These are phyloP conservation scores for Diaporthe sp. DNA, from an alignment of 2,329 filamentous ascomycete species.

Conservation along the genomic window DNA sequence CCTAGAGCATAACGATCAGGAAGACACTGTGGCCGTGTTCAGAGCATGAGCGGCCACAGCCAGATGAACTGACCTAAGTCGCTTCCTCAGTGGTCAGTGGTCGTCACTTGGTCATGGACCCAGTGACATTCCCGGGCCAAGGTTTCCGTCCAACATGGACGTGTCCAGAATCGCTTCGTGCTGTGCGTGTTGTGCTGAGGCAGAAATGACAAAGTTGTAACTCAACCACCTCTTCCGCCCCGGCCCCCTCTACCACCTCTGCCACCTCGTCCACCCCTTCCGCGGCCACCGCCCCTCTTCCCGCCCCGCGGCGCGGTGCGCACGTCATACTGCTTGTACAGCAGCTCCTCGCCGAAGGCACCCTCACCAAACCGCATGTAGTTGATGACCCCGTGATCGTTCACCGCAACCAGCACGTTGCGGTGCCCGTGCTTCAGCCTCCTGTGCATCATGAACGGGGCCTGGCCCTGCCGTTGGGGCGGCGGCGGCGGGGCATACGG, in stretches of 20 bases:
- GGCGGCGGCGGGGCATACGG: constrained; percentile 75
- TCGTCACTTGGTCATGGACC: neutral
- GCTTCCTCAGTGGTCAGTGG: neutral
- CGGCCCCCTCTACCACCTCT: constrained; percentile 58
- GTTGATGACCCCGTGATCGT: constrained; percentile 91
- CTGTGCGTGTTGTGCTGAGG: neutral
- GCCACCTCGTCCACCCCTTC: constrained; percentile 54
- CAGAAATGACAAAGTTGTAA: neutral
- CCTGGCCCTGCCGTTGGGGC: constrained; percentile 61
- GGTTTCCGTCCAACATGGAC: neutral
- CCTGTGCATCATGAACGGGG: constrained; percentile 74
- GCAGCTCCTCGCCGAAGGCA: constrained; percentile 80
- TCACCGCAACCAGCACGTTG: constrained; percentile 87
- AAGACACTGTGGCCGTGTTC: neutral
- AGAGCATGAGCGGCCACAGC: neutral
- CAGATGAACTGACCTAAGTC: neutral
- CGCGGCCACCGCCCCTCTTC: constrained; percentile 54
- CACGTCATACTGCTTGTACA: constrained; percentile 73
- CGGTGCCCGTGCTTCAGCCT: constrained; percentile 87
- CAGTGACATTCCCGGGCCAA: neutral
- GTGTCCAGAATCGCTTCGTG: neutral
- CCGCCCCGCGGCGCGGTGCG: constrained; percentile 54
- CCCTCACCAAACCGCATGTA: constrained; percentile 87
- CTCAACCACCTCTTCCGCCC: constrained; percentile 49
- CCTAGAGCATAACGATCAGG: too few species aligned